These are phyloP conservation scores for Lathyrus oleraceus DNA, from an alignment of 306 rosid genomes.

Conservation along the genomic window DNA sequence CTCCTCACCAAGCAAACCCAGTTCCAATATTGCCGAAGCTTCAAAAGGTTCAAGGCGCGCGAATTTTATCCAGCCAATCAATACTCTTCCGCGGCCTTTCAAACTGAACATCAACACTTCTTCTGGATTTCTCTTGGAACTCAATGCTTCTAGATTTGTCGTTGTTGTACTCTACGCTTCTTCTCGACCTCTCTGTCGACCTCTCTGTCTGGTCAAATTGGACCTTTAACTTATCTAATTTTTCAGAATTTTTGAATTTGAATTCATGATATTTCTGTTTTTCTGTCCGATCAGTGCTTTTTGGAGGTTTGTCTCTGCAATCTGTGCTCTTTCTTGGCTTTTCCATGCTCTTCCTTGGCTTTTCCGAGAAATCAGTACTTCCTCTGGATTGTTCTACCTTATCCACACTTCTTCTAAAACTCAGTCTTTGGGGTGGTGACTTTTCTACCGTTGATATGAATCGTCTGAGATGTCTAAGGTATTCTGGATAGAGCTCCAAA, in stretches of 20 bases:
- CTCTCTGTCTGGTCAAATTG: conserved; percentile 69
- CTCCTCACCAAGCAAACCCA: conserved; percentile 45
- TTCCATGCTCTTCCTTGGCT: conserved; percentile 37
- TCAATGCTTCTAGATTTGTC: conserved; percentile 75
- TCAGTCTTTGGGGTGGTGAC: conserved; percentile 57
- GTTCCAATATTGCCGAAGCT: conserved; percentile 30
- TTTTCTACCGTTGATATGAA: conserved; percentile 63
- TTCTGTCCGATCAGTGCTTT: conserved; percentile 64
- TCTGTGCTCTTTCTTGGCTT: conserved; percentile 78
- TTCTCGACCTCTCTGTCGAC: conserved; percentile 72
- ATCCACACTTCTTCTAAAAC: conserved; percentile 67
- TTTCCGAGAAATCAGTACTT: conserved; percentile 49
- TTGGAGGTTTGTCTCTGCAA: conserved; percentile 74
- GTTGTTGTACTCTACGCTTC: conserved; percentile 67
- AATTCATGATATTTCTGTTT: conserved; percentile 56
- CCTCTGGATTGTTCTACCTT: conserved; percentile 58
- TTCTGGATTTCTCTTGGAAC: conserved; percentile 70
- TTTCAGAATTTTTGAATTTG: conserved; percentile 57
- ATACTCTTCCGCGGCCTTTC: conserved; percentile 79
- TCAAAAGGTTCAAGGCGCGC: conserved; percentile 53
- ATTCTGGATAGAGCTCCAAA: conserved; percentile 80
- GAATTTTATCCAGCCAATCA: conserved; percentile 85
- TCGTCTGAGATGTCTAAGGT: conserved; percentile 69
- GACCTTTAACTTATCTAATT: conserved; percentile 59
- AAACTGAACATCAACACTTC: conserved; percentile 73